Conservation (phyloP, 129 eudicot species). For the Solidago caesia region DNA sequence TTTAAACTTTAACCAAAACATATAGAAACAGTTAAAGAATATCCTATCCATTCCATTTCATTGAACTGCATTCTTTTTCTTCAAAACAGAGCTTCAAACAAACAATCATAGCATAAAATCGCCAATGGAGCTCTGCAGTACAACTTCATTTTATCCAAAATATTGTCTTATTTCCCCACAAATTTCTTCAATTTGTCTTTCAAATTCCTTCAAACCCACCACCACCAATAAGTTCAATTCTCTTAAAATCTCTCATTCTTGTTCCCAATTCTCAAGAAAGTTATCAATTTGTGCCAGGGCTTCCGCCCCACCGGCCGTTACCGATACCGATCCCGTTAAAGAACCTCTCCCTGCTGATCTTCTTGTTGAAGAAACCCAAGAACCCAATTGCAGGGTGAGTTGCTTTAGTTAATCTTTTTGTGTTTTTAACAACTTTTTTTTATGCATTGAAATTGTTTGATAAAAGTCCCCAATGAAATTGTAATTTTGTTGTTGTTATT, state of each 20-base stretch:
- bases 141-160: slow-evolving; percentile 36
- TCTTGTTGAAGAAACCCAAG: slow-evolving; percentile 52
- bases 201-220: slow-evolving; percentile 30
- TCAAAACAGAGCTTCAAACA: slow-evolving; percentile 12
- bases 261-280: slow-evolving; percentile 43
- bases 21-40: neutral
- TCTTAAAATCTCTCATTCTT: slow-evolving; percentile 36
- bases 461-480: slow-evolving; percentile 24
- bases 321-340: slow-evolving; percentile 28
- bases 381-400: slow-evolving; percentile 83
- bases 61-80: slow-evolving; percentile 9
- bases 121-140: slow-evolving; percentile 59
- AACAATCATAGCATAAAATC: neutral
- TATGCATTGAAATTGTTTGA: slow-evolving; percentile 28
- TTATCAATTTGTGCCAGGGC: slow-evolving; percentile 33
- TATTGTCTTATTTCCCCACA: slow-evolving; percentile 20
- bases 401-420: neutral
- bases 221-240: slow-evolving; percentile 21
- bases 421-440: neutral
- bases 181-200: slow-evolving; percentile 29
- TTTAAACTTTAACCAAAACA: no score
- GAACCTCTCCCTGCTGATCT: slow-evolving; percentile 85
- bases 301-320: slow-evolving; percentile 38
- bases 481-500: neutral
- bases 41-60: slow-evolving; percentile 42